Conservation (phyloP, 2,329 filamentous ascomycete species). For the Sclerotinia sclerotiorum region DNA sequence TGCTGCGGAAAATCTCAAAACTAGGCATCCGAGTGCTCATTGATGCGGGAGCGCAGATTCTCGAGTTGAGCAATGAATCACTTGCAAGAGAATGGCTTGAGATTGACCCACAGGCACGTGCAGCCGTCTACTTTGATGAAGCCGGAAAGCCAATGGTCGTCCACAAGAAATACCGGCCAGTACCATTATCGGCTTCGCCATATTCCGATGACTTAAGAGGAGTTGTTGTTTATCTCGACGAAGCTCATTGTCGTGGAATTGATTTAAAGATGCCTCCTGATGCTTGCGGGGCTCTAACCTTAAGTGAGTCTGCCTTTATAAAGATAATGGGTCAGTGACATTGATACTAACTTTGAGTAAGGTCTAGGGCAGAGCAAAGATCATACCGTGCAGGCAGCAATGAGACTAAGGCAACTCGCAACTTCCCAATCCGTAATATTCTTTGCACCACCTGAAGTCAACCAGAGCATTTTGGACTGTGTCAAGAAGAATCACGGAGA, state of each 20-base stretch:
- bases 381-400: constrained; percentile 64
- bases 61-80: constrained; percentile 55
- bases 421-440: constrained; percentile 39
- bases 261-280: constrained; percentile 32
- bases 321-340: no score
- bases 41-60: constrained; percentile 62
- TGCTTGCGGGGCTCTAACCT: constrained; percentile 32
- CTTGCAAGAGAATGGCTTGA: constrained; percentile 33
- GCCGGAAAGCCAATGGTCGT: constrained; percentile 27
- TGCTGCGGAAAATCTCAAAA: constrained; percentile 46
- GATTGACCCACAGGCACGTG: constrained; percentile 25
- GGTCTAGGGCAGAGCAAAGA: constrained; percentile 34
- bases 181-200: constrained; percentile 31
- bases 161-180: constrained; percentile 27
- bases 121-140: constrained; percentile 29
- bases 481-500: constrained; percentile 39
- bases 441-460: constrained; percentile 38
- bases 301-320: constrained; percentile 18
- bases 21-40: constrained; percentile 55
- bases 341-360: neutral
- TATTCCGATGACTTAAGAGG: constrained; percentile 31
- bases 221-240: constrained; percentile 35
- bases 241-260: constrained; percentile 36
- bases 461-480: constrained; percentile 54
- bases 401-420: constrained; percentile 61